phyloP scores from a whole-genome alignment of 352 stramenopile species.

The Blastocystis sp. region DNA sequence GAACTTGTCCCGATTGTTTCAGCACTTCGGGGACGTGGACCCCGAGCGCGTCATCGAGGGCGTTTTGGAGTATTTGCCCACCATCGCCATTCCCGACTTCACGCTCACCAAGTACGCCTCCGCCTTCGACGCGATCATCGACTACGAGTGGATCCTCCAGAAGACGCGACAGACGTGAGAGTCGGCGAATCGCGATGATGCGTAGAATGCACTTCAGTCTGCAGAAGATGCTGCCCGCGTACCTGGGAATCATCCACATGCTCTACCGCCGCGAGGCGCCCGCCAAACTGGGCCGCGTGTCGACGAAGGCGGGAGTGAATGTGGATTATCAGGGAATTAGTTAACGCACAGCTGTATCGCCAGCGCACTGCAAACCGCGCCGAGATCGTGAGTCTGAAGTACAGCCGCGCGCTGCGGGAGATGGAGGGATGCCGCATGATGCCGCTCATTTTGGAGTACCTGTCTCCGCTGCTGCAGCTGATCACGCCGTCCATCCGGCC shows the following conservation, averaged over 20 bases:
- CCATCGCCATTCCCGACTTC: slow-evolving; percentile 35
- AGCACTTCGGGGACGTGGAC: slow-evolving; percentile 35
- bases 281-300: not conserved
- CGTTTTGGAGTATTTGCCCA: slow-evolving; percentile 21
- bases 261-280: slow-evolving; percentile 22
- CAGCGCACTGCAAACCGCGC: not conserved
- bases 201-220: slow-evolving; percentile 44
- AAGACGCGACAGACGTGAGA: not conserved
- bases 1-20: not conserved
- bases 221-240: slow-evolving; percentile 9
- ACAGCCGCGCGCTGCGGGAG: not conserved
- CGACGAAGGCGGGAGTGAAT: not conserved
- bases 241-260: slow-evolving; percentile 59
- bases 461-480: not conserved
- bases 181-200: not conserved
- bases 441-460: slow-evolving; percentile 37
- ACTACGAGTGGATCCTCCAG: slow-evolving; percentile 30
- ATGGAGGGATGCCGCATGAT: slow-evolving; percentile 3
- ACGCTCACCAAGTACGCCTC: not conserved
- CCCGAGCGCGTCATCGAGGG: not conserved
- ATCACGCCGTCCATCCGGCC: slow-evolving; percentile 55
- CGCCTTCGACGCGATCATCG: not conserved
- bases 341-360: not conserved
- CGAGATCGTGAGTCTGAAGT: not conserved
- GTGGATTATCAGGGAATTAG: not conserved